A percentile compares a stretch with the other conserved stretches of the same genome.
Evolutionary conservation across 768 basidiomycete genomes (phyloP).

Genomic region (Auriculariales sp.): DNA sequence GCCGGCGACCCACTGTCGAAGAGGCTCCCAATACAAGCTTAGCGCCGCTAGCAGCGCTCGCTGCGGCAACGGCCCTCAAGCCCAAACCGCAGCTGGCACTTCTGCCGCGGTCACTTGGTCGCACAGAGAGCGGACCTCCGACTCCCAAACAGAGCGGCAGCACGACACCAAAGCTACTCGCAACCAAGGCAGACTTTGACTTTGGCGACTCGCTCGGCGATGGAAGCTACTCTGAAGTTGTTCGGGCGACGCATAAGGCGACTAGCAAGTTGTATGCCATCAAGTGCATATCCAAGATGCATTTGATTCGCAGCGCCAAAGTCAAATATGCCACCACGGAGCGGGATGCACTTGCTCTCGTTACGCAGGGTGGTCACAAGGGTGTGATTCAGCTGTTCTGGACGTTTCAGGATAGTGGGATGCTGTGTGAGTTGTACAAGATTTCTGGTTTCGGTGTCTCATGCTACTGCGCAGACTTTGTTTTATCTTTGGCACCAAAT

Average conservation of each 20-base stretch:
- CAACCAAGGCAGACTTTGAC: constrained; percentile 44
- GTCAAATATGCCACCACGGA: constrained; percentile 65
- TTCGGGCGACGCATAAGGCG: constrained; percentile 34
- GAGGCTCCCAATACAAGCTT: not conserved
- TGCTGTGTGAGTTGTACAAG: constrained; percentile 48
- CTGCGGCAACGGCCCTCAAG: constrained; percentile 5
- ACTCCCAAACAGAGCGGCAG: constrained; percentile 2
- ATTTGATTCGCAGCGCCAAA: constrained; percentile 67
- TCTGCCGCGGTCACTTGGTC: not conserved
- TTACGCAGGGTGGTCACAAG: constrained; percentile 48
- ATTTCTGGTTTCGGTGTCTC: not conserved
- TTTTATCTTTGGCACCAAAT: constrained; percentile 60
- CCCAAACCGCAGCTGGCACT: constrained; percentile 1
- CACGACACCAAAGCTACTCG: not conserved
- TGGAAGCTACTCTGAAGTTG: constrained; percentile 69
- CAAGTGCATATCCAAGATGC: constrained; percentile 74
- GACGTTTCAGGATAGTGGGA: constrained; percentile 75
- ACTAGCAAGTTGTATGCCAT: constrained; percentile 58
- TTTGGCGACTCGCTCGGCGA: constrained; percentile 65
- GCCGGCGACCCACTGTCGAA: not conserved
- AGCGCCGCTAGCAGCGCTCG: not conserved
- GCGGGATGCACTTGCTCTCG: constrained; percentile 56
- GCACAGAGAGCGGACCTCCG: constrained; percentile 1
- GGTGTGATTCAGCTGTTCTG: constrained; percentile 71
- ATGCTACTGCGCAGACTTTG: constrained; percentile 41